phyloP scores from a whole-genome alignment of 1,284 basidiomycete species.

The Kwoniella shivajii region DNA sequence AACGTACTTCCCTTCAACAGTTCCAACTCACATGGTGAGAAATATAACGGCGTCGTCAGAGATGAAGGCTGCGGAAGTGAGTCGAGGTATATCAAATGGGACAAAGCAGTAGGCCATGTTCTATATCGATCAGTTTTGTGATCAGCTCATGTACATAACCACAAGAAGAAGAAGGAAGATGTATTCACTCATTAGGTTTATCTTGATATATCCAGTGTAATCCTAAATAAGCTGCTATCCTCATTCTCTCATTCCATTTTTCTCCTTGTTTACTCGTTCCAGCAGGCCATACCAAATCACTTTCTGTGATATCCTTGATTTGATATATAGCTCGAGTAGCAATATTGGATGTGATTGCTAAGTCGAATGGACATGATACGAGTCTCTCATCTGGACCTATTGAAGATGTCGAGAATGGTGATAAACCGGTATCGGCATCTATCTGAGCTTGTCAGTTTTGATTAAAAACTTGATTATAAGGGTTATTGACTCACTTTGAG shows the following conservation, averaged over 20 bases:
- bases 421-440: slow-evolving; percentile 60
- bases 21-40: slow-evolving; percentile 64
- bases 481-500: slow-evolving; percentile 57
- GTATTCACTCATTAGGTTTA: slow-evolving; percentile 14
- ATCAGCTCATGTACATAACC: background rate
- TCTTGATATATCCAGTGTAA: slow-evolving; percentile 65
- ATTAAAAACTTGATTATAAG: background rate
- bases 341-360: slow-evolving; percentile 67
- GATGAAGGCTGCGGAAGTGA: slow-evolving; percentile 64
- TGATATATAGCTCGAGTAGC: slow-evolving; percentile 58
- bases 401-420: slow-evolving; percentile 60
- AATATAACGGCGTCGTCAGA: slow-evolving; percentile 76
- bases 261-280: slow-evolving; percentile 36
- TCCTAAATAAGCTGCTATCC: slow-evolving; percentile 69
- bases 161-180: too few species aligned
- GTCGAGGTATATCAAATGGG: slow-evolving; percentile 63
- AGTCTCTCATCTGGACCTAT: slow-evolving; percentile 62
- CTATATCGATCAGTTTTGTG: background rate
- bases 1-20: slow-evolving; percentile 75
- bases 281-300: slow-evolving; percentile 31
- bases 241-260: slow-evolving; percentile 68
- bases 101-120: slow-evolving; percentile 48
- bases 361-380: slow-evolving; percentile 72
- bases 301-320: slow-evolving; percentile 24
- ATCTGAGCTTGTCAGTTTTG: slow-evolving; percentile 6